Evolutionary conservation across 2,329 filamentous ascomycete genomes (phyloP), one percentile per base, ranked within the genome.

Genomic region (Calonectria pseudoturangicola): DNA sequence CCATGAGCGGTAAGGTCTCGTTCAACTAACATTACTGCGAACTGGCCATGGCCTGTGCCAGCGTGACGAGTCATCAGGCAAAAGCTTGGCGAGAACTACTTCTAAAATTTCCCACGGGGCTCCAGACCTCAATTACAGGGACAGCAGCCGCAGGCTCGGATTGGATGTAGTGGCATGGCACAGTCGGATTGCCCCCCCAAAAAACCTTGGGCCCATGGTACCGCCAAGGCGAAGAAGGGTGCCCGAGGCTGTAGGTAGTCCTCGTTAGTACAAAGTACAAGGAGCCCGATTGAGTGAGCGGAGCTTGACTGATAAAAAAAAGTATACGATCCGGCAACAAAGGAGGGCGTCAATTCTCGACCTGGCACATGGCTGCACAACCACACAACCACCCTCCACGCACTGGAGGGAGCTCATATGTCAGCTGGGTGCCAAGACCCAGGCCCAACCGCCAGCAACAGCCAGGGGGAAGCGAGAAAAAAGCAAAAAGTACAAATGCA

Each of bases 361-460:
- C 25, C 48, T 48, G 68, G 50, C 27, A 63, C 50, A 71, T 58
- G 33, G 54, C 21, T 21, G 21, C 21, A 21, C n/a, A 39, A 33
- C 54, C 25, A 33, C 54, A 58, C 54, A 58, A 58, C 54, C 33
- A 67, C 47, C 54, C 72, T 62, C 58, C 41, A 68, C 62, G 66
- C 30, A 58, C 67, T 72, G 56, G 68, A 68, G 36, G 68, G 71
- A 73, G 64, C 47, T 69, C 72, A 67, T 70, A 63, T 72, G 65
- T 66, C 70, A 69, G 68, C 60, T 76, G 73, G 72, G 72, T 67
- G 41, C 72, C 64, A 66, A 72, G 70, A 70, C 63, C 68, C 62
- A 56, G 72, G 70, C 68, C 64, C 60, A 65, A 68, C 69, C 66
- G 65, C 58, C 68, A 43, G 36, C 36, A 47, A 58, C 50, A 56